Percentiles rank a stretch among this genome's conserved stretches.
Conservation (phyloP, 2,329 filamentous ascomycete species). For the Pseudocercospora crystallina region DNA sequence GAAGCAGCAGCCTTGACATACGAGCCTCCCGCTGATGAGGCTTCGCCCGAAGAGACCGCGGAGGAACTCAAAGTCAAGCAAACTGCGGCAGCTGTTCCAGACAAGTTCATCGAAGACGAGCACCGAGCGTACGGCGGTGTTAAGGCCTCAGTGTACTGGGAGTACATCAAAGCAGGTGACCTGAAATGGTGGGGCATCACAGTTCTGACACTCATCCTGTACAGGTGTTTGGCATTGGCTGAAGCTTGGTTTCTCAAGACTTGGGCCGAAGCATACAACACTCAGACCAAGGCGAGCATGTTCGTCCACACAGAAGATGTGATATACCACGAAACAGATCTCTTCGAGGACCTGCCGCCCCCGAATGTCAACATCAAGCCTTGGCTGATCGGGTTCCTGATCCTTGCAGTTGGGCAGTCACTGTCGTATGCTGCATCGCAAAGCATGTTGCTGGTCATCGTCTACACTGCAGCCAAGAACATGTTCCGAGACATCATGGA, state of each 20-base stretch:
- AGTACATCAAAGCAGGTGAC: constrained; percentile 79
- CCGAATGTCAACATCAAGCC: constrained; percentile 67
- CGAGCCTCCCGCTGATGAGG: not conserved
- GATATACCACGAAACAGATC: constrained; percentile 24
- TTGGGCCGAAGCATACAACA: constrained; percentile 76
- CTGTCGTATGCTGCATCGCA: constrained; percentile 62
- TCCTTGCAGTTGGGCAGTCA: constrained; percentile 63
- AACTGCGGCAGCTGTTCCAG: constrained; percentile 57
- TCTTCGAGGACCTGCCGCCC: constrained; percentile 59
- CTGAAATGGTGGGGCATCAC: constrained; percentile 70
- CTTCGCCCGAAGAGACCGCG: constrained; percentile 19
- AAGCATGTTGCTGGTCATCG: constrained; percentile 70
- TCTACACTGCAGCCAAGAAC: constrained; percentile 72
- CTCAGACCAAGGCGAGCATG: constrained; percentile 17
- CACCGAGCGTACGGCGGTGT: constrained; percentile 73
- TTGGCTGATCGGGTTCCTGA: constrained; percentile 72
- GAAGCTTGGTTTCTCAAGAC: constrained; percentile 81
- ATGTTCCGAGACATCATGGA: constrained; percentile 74
- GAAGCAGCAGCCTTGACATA: constrained; percentile 17
- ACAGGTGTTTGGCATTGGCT: constrained; percentile 63
- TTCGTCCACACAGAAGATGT: constrained; percentile 16
- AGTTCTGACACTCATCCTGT: constrained; percentile 61
- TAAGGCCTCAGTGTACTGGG: constrained; percentile 74
- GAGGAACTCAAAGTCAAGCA: constrained; percentile 38
- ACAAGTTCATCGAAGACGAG: constrained; percentile 80